Conservation (phyloP, 148 eudicot species). For the Cornus kousa region DNA sequence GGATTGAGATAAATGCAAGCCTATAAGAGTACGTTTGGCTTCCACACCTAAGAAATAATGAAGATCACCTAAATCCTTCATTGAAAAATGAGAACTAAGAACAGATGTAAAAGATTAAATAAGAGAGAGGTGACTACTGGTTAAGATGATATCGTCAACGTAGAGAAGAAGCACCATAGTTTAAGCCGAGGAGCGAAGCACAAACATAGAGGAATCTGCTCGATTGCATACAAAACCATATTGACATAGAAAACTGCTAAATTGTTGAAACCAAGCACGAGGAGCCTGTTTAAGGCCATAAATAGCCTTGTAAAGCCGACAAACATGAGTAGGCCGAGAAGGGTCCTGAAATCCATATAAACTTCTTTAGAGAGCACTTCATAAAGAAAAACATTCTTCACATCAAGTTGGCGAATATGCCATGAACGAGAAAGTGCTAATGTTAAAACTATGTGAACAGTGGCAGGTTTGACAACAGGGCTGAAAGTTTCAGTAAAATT, state of each 20-base stretch:
- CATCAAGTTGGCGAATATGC: not conserved
- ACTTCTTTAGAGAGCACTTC: not conserved
- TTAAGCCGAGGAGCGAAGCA: not conserved
- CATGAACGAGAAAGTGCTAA: not conserved
- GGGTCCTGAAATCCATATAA: not conserved
- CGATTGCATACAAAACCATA: not conserved
- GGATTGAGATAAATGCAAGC: too few relatives aligned
- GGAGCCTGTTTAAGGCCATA: too few relatives aligned
- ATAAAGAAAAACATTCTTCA: too few relatives aligned
- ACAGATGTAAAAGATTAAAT: too few relatives aligned
- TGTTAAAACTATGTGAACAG: not conserved
- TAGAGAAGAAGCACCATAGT: not conserved
- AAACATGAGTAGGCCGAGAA: not conserved
- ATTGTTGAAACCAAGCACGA: too few relatives aligned
- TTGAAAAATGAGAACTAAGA: too few relatives aligned
- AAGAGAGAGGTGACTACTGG: too few relatives aligned
- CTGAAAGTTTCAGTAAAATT: not conserved
- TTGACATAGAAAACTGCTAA: too few relatives aligned
- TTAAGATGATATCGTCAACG: not conserved
- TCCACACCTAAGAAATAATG: too few relatives aligned
- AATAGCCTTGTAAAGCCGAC: not conserved
- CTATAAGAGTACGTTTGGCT: too few relatives aligned
- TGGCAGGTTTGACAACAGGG: not conserved
- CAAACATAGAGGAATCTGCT: not conserved
- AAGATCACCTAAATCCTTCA: too few relatives aligned